Evolutionary conservation across 1,284 basidiomycete genomes (phyloP).

Genomic region (Vanrija sp.): DNA sequence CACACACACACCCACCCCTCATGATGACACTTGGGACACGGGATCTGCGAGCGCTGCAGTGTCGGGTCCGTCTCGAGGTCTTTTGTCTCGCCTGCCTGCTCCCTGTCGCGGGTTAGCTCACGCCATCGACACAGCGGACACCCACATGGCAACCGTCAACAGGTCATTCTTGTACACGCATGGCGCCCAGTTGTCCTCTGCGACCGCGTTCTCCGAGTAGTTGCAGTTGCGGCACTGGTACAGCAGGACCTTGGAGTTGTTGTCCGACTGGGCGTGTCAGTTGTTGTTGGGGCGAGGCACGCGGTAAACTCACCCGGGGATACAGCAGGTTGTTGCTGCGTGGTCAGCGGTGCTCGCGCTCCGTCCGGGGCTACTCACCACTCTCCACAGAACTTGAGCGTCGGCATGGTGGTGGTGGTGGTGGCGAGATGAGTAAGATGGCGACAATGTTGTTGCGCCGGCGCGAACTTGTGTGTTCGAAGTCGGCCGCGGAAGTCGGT

Average conservation of each 20-base stretch:
- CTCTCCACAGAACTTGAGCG: constrained; percentile 80
- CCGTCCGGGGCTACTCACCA: constrained; percentile 51
- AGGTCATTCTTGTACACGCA: constrained; percentile 88
- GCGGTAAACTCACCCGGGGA: constrained; percentile 55
- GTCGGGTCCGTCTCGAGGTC: constrained; percentile 90
- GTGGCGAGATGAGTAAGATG: background rate
- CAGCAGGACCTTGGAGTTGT: constrained; percentile 77
- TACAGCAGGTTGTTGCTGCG: constrained; percentile 82
- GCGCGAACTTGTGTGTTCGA: background rate
- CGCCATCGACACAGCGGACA: too few species aligned
- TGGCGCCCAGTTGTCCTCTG: constrained; percentile 64
- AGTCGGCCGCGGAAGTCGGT: background rate
- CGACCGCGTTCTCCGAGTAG: constrained; percentile 70
- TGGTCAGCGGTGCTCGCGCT: background rate
- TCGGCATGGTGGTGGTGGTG: constrained; percentile 26
- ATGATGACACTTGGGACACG: constrained; percentile 49
- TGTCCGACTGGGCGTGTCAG: constrained; percentile 59
- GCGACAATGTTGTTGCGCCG: background rate
- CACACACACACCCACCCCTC: constrained; percentile 9
- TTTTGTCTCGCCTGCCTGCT: constrained; percentile 85
- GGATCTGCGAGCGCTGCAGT: constrained; percentile 53
- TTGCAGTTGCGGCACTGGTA: constrained; percentile 91
- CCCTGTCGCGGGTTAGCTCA: constrained; percentile 53
- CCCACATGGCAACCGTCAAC: constrained; percentile 87
- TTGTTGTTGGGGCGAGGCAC: background rate